Conservation (phyloP, 768 basidiomycete species). For the Leccinum subtestaceum region DNA sequence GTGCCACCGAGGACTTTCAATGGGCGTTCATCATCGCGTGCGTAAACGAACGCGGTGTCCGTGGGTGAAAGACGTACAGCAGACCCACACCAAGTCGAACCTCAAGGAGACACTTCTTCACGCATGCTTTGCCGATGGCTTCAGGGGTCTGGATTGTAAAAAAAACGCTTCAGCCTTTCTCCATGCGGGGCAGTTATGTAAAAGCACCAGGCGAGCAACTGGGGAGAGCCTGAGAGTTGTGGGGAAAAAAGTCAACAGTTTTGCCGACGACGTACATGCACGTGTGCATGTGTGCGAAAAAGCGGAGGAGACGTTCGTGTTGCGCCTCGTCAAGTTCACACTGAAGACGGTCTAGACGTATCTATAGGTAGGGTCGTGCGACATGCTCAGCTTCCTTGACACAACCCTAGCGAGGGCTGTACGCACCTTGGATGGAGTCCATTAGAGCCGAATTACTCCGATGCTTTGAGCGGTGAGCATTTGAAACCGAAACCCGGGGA, state of each 20-base stretch:
- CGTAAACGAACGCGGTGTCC: conserved; percentile 1
- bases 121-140: not conserved
- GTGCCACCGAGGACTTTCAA: not conserved
- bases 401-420: not conserved
- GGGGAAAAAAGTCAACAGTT: not conserved
- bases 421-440: not conserved
- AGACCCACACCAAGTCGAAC: conserved; percentile 10
- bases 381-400: not conserved
- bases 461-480: not conserved
- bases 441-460: not conserved
- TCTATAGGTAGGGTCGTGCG: not conserved
- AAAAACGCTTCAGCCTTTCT: not conserved
- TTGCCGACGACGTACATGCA: not conserved
- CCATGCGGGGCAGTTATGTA: conserved; percentile 6
- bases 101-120: not conserved
- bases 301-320: not conserved
- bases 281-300: not conserved
- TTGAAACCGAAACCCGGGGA: not conserved
- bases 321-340: not conserved
- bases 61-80: conserved; percentile 2
- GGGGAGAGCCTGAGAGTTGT: not conserved
- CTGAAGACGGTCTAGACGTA: not conserved
- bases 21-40: not conserved
- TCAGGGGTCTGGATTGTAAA: not conserved
- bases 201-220: not conserved